Conservation (phyloP, 148 eudicot species). For the Cornus florida region DNA sequence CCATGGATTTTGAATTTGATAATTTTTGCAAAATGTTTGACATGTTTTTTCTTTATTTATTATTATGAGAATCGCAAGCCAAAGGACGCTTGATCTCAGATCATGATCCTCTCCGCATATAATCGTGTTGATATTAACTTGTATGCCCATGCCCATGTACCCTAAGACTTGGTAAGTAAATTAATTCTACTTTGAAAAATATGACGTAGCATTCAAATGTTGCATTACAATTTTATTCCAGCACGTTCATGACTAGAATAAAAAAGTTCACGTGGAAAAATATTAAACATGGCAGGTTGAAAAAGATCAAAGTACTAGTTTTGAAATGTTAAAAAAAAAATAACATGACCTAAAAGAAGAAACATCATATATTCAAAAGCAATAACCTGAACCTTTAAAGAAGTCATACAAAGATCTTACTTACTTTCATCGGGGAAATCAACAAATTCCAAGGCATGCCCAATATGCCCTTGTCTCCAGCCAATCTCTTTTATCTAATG, state of each 20-base stretch:
- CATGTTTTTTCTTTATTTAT: no score
- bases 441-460: slow-evolving; percentile 21
- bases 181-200: background rate
- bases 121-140: no score
- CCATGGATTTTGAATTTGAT: no score
- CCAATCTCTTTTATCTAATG: slow-evolving; percentile 15
- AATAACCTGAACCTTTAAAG: background rate
- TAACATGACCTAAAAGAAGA: background rate
- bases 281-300: background rate
- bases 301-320: background rate
- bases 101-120: no score
- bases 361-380: background rate
- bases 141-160: no score
- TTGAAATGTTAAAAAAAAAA: background rate
- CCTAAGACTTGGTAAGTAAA: no score
- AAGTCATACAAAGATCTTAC: slow-evolving; percentile 1
- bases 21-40: no score
- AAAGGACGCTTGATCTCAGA: no score
- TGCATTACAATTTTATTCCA: background rate
- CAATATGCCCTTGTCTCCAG: background rate
- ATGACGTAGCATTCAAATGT: background rate
- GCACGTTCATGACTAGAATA: background rate
- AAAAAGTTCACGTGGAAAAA: background rate
- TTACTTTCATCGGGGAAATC: slow-evolving; percentile 30
- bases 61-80: no score